Percentiles rank a stretch among this genome's conserved stretches.
Conservation (phyloP, 192 early-diverging fungal species). For the Chytriomyces confervae region DNA sequence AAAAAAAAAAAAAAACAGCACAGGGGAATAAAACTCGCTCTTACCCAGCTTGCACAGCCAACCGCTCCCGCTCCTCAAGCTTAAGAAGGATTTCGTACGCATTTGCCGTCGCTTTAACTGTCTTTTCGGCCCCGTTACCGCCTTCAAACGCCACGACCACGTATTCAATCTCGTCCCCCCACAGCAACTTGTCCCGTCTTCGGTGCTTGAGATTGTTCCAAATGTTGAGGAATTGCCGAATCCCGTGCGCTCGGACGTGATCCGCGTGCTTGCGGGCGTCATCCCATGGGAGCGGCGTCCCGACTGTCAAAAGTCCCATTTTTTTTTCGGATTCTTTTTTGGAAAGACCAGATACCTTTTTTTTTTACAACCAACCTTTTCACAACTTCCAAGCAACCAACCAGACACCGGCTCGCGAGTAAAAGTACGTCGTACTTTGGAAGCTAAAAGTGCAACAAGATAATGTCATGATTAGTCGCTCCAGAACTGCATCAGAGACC, state of each 20-base stretch:
- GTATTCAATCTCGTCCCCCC: conserved; percentile 99
- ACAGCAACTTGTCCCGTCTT: conserved; percentile 80
- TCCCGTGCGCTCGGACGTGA: conserved; percentile 90
- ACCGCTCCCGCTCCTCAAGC: conserved; percentile 76
- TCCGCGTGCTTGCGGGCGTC: conserved; percentile 83
- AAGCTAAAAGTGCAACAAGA: too few species aligned
- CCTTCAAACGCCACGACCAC: conserved; percentile 85
- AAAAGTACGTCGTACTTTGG: too few species aligned
- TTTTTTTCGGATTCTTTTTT: background rate
- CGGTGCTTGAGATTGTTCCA: conserved; percentile 83
- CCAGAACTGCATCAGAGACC: too few species aligned
- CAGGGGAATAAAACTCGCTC: conserved; percentile 33
- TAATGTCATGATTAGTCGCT: too few species aligned
- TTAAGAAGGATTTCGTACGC: conserved; percentile 80
- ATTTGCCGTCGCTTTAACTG: conserved; percentile 61
- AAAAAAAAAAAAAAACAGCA: background rate
- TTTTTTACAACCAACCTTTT: too few species aligned
- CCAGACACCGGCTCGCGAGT: too few species aligned
- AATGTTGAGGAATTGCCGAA: conserved; percentile 89
- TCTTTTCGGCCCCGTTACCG: conserved; percentile 67
- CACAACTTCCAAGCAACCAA: too few species aligned
- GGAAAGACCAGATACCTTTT: background rate
- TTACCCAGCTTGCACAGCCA: conserved; percentile 56
- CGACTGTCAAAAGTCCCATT: conserved; percentile 94
- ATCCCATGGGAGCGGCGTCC: conserved; percentile 97